These are phyloP conservation scores for Stentor coeruleus DNA, from an alignment of 73 alveolate species.

Conservation along the genomic window DNA sequence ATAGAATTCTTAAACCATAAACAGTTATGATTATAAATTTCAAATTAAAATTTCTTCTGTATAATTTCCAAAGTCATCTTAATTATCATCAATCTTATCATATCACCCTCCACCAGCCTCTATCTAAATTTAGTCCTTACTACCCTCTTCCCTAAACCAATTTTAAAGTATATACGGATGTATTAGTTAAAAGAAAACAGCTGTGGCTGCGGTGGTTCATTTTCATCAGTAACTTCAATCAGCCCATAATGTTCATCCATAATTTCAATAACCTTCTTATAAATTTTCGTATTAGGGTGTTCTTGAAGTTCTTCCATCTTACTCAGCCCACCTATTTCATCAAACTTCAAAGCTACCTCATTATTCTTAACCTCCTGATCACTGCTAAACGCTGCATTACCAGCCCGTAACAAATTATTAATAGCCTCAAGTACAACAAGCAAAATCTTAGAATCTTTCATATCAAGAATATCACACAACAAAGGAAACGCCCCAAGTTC, in stretches of 20 bases:
- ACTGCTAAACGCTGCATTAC: constrained; percentile 33
- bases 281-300: constrained; percentile 13
- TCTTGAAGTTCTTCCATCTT: constrained; percentile 12
- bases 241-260: constrained; percentile 23
- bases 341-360: constrained; percentile 19
- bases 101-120: no score
- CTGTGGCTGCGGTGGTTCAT: not conserved
- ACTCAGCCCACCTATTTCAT: constrained; percentile 17
- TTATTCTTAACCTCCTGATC: constrained; percentile 28
- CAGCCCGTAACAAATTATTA: constrained; percentile 67
- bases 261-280: not conserved
- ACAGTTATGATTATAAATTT: no score
- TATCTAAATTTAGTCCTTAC: no score
- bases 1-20: no score
- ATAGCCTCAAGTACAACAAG: constrained; percentile 88
- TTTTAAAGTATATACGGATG: no score
- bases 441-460: constrained; percentile 67
- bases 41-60: no score
- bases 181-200: not conserved
- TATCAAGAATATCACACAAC: constrained; percentile 41
- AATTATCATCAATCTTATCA: no score
- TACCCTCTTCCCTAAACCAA: no score
- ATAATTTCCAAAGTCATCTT: no score
- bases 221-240: not conserved
- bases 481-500: constrained; percentile 69